Evolutionary conservation across 2,329 filamentous ascomycete genomes (phyloP).

Genomic region (Parafenestella ontariensis): DNA sequence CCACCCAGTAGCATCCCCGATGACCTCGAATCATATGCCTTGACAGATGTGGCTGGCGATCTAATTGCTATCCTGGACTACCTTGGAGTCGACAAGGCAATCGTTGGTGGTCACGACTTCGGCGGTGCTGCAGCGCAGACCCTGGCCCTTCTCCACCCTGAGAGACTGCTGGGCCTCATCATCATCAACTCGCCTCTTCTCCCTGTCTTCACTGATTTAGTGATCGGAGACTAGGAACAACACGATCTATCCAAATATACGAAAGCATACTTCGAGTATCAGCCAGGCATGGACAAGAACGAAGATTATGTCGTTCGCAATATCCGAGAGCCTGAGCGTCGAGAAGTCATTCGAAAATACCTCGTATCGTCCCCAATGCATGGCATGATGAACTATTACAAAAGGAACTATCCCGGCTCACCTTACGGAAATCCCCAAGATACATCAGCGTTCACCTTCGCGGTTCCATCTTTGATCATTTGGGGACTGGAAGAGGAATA

Average conservation of each 20-base stretch:
- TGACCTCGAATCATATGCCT: conserved; percentile 2
- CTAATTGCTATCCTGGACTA: conserved; percentile 11
- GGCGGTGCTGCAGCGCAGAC: conserved; percentile 5
- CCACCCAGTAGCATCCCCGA: conserved; percentile 7
- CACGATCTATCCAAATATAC: conserved; percentile 4
- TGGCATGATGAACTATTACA: conserved; percentile 10
- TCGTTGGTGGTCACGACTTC: conserved; percentile 9
- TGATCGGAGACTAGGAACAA: conserved; percentile 1
- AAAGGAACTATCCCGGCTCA: conserved; percentile 4
- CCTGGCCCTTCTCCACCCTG: neutral
- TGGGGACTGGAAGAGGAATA: neutral
- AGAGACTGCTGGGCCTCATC: neutral
- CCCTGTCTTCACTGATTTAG: conserved; percentile 2
- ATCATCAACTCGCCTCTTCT: conserved; percentile 4
- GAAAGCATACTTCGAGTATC: conserved; percentile 3
- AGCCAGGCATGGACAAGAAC: conserved; percentile 7
- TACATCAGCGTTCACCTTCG: neutral
- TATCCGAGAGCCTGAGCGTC: conserved; percentile 7
- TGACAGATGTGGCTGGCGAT: neutral
- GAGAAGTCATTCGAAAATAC: conserved; percentile 2
- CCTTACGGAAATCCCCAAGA: neutral
- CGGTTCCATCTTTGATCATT: neutral
- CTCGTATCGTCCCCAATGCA: conserved; percentile 1
- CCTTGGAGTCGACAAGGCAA: neutral
- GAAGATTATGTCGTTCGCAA: conserved; percentile 1